Percentiles rank a stretch among this genome's conserved stretches.
Evolutionary conservation across 2,329 filamentous ascomycete species (phyloP).

Genomic region (Colletotrichum costaricense): DNA sequence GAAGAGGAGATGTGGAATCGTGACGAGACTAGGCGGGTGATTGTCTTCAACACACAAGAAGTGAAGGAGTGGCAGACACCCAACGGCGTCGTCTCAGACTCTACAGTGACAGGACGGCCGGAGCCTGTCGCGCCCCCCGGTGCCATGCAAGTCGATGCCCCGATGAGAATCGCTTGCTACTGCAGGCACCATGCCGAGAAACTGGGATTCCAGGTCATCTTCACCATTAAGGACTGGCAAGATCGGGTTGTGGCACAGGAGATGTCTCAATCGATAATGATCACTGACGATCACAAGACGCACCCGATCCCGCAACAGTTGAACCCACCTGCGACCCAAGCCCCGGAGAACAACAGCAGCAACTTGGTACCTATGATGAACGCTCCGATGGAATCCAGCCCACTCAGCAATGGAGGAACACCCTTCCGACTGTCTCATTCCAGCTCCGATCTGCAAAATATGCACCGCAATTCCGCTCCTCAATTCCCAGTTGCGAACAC

Average conservation of each 20-base stretch:
- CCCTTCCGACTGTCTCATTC: slow-evolving; percentile 70
- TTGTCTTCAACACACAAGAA: slow-evolving; percentile 92
- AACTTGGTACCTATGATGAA: slow-evolving; percentile 32
- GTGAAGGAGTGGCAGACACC: slow-evolving; percentile 82
- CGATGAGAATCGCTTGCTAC: slow-evolving; percentile 97
- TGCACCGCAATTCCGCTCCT: slow-evolving; percentile 62
- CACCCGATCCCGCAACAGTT: slow-evolving; percentile 59
- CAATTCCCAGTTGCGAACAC: slow-evolving; percentile 44
- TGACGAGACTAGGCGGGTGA: slow-evolving; percentile 82
- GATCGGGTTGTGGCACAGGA: slow-evolving; percentile 84
- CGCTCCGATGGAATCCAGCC: slow-evolving; percentile 42
- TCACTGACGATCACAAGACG: slow-evolving; percentile 98
- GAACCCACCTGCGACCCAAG: slow-evolving; percentile 32
- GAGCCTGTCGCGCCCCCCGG: slow-evolving; percentile 61
- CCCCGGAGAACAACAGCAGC: slow-evolving; percentile 28
- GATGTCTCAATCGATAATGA: slow-evolving; percentile 91
- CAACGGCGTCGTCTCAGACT: slow-evolving; percentile 46
- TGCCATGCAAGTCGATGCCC: slow-evolving; percentile 82
- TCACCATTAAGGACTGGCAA: slow-evolving; percentile 87
- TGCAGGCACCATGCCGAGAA: slow-evolving; percentile 97
- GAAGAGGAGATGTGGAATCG: slow-evolving; percentile 90
- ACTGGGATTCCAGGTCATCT: slow-evolving; percentile 90
- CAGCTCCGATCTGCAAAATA: slow-evolving; percentile 70
- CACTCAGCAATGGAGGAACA: slow-evolving; percentile 48
- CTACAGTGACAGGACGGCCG: slow-evolving; percentile 53